Base-by-base conservation (phyloP, 169 alveolate species). In the Babesia ovata region DNA sequence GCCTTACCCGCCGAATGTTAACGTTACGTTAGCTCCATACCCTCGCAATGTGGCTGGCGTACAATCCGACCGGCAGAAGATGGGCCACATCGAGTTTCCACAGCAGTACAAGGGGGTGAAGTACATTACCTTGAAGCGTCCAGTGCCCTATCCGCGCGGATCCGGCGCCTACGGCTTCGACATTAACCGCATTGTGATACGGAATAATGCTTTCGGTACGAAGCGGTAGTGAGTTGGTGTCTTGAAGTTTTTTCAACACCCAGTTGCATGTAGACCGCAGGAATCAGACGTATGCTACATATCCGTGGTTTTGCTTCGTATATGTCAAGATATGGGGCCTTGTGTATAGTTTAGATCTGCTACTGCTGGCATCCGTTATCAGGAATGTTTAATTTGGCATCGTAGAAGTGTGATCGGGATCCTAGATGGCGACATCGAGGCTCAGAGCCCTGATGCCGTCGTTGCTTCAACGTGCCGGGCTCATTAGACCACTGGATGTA, bases 1-100 rank as follows among this genome's bases (percentile, higher is more conserved):
- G 14, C 93, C 93, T 14, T 89, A 89, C 60, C 93, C 93, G 10
- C 93, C 93, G 4, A 79, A 85, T 48, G 88, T 89, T 53, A 89
- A 89, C 66, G 63, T 73, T 21, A 89, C 93, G 21, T 75, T 89
- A 29, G 74, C 75, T 33, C 93, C 93, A 21, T 89, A 24, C 49
- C 93, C 93, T 19, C 72, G 75, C 46, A 70, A 69, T 49, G 84
- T 79, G 4, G 86, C 93, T 8, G 88, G 91, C 50, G 70, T 60
- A 36, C 79, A 79, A 44, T 53, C 78, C 49, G 88, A 85, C 52
- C 75, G 61, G 36, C 76, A 85, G 62, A 89, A 88, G 54, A 61
- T 82, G 65, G 87, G 87, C 8, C 74, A 79, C 53, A 50, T 69
- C 39, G 67, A 74, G 24, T 89, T 78, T 33, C 65, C 83, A 39